Evolutionary conservation across 2,329 filamentous ascomycete species (phyloP).

Genomic region (Phyllosticta citriasiana): DNA sequence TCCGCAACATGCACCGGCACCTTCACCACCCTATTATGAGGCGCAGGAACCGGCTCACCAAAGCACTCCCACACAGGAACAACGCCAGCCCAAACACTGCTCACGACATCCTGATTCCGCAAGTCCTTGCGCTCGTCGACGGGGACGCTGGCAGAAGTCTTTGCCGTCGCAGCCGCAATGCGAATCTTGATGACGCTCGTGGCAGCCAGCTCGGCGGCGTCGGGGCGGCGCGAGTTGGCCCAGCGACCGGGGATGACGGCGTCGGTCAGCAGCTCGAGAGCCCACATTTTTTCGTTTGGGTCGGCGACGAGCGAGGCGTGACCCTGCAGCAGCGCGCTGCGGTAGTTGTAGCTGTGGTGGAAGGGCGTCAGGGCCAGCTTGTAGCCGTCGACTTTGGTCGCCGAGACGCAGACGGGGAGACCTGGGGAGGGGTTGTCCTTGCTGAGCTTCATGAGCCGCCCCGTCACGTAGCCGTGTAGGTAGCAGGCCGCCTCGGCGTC

Average conservation of each 20-base stretch:
- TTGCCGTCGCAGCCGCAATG: conserved; percentile 63
- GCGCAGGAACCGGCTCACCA: conserved; percentile 52
- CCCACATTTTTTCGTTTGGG: conserved; percentile 61
- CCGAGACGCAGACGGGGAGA: conserved; percentile 62
- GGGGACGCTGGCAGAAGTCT: conserved; percentile 58
- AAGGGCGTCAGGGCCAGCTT: conserved; percentile 72
- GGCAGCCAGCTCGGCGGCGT: conserved; percentile 60
- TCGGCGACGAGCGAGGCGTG: conserved; percentile 59
- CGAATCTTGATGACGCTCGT: conserved; percentile 63
- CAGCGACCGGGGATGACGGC: conserved; percentile 60
- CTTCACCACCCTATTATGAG: conserved; percentile 33
- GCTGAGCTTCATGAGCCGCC: conserved; percentile 62
- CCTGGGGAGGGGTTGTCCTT: conserved; percentile 34
- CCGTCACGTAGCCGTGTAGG: conserved; percentile 75
- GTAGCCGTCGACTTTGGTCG: conserved; percentile 67
- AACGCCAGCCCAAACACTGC: conserved; percentile 50
- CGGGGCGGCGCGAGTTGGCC: conserved; percentile 58
- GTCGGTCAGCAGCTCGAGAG: conserved; percentile 70
- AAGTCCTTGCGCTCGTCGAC: conserved; percentile 50
- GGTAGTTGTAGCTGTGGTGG: conserved; percentile 79
- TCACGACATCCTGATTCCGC: conserved; percentile 38
- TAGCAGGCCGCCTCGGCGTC: conserved; percentile 50
- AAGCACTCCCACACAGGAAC: conserved; percentile 54
- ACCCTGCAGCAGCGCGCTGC: conserved; percentile 68
- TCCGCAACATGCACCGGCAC: conserved; percentile 53